phyloP scores from a whole-genome alignment of 2,329 filamentous ascomycete species.

The Phaeomoniella chlamydospora region DNA sequence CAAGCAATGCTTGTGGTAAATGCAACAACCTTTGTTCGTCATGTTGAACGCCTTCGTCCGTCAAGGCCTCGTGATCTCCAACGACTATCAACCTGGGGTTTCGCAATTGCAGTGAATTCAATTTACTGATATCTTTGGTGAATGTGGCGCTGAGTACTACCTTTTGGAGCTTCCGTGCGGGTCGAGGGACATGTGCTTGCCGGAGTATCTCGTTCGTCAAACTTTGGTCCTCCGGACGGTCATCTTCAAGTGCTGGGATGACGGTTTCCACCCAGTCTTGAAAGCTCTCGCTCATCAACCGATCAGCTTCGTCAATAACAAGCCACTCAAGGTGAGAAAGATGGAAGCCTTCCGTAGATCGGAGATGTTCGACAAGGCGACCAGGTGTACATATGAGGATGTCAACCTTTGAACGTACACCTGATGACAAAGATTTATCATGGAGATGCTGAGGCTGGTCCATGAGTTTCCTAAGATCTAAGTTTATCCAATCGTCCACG shows the following conservation, averaged over 20 bases:
- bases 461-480: constrained; percentile 28
- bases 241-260: constrained; percentile 41
- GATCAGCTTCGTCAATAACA: constrained; percentile 86
- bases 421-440: constrained; percentile 39
- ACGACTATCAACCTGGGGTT: constrained; percentile 66
- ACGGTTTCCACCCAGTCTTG: constrained; percentile 76
- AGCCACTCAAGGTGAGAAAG: constrained; percentile 73
- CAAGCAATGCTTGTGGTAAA: constrained; percentile 49
- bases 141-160: constrained; percentile 84
- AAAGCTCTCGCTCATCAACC: constrained; percentile 79
- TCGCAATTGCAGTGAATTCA: constrained; percentile 57
- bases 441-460: constrained; percentile 24
- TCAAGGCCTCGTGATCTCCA: constrained; percentile 23
- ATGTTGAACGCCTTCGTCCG: constrained; percentile 24
- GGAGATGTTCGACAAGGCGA: constrained; percentile 79
- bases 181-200: constrained; percentile 21
- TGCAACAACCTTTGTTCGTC: constrained; percentile 30
- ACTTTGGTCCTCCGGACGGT: constrained; percentile 31
- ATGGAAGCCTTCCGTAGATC: constrained; percentile 67
- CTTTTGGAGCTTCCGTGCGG: constrained; percentile 48
- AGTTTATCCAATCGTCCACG: constrained; percentile 31
- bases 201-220: constrained; percentile 20
- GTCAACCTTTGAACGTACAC: constrained; percentile 61
- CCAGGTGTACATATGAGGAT: constrained; percentile 86
- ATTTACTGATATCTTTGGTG: constrained; percentile 69